These are phyloP conservation scores for Cenococcum geophilum DNA, from an alignment of 495 filamentous ascomycete genomes.

Conservation along the genomic window DNA sequence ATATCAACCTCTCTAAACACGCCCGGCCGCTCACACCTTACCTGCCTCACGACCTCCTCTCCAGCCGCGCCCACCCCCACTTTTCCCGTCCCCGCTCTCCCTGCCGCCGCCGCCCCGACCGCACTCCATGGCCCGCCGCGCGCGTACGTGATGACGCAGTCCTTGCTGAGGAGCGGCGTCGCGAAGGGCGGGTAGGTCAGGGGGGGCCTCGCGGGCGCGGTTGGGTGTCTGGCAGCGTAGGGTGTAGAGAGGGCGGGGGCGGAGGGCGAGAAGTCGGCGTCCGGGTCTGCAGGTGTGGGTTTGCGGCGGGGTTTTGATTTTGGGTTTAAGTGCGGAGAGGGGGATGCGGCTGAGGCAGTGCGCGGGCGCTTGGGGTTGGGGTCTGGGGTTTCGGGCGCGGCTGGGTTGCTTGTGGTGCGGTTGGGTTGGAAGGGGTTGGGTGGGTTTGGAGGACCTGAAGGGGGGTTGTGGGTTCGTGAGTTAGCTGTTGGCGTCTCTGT, in stretches of 20 bases:
- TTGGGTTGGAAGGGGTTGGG: no score
- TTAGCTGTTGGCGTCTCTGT: background rate
- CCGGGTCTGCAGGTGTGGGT: background rate
- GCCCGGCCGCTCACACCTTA: constrained; percentile 34
- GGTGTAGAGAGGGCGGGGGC: no score
- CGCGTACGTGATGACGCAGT: constrained; percentile 39
- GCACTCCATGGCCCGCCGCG: constrained; percentile 5
- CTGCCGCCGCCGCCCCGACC: background rate
- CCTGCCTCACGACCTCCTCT: constrained; percentile 31
- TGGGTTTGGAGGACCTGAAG: background rate
- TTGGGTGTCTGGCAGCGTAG: background rate
- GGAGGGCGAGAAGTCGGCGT: background rate
- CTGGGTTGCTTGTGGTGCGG: background rate
- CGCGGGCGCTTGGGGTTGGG: background rate
- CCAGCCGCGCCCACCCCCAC: background rate
- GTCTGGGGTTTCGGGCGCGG: background rate
- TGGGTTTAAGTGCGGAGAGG: background rate
- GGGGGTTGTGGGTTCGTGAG: no score
- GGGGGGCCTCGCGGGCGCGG: background rate
- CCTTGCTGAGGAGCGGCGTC: constrained; percentile 31
- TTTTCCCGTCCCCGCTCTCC: background rate
- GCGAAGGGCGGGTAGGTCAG: constrained; percentile 6
- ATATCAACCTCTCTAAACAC: constrained; percentile 38
- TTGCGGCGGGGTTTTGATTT: background rate
- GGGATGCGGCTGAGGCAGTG: background rate